phyloP scores from a whole-genome alignment of 768 basidiomycete species.

The Suillus occidentalis region DNA sequence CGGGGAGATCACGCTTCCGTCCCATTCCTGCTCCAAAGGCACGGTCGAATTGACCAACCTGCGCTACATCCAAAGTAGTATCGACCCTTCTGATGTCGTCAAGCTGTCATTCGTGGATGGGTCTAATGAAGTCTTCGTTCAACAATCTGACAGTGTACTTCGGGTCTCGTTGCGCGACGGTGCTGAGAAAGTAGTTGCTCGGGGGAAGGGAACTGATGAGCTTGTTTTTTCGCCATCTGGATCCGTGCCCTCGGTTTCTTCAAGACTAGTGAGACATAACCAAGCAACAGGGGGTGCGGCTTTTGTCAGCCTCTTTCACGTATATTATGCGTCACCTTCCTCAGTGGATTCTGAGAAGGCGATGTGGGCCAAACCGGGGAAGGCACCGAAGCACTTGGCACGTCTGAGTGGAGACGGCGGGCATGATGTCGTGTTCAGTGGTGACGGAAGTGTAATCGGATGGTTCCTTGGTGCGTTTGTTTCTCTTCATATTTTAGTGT shows the following conservation, averaged over 20 bases:
- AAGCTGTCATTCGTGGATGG: slow-evolving; percentile 58
- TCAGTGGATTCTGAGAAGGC: slow-evolving; percentile 40
- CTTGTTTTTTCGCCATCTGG: slow-evolving; percentile 43
- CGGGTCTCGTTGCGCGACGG: slow-evolving; percentile 50
- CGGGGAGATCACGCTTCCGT: slow-evolving; percentile 55
- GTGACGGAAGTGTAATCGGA: slow-evolving; percentile 63
- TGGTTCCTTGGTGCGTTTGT: slow-evolving; percentile 67
- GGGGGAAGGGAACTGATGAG: slow-evolving; percentile 59
- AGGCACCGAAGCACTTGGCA: slow-evolving; percentile 59
- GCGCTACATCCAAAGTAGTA: slow-evolving; percentile 51
- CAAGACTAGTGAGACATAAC: slow-evolving; percentile 10
- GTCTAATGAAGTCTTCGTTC: slow-evolving; percentile 56
- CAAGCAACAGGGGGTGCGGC: slow-evolving; percentile 44
- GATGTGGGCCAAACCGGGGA: slow-evolving; percentile 71
- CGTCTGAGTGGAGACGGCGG: slow-evolving; percentile 73
- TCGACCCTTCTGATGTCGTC: slow-evolving; percentile 40
- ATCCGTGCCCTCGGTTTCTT: not conserved
- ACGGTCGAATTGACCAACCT: slow-evolving; percentile 46
- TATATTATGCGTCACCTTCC: slow-evolving; percentile 53
- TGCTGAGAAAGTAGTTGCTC: slow-evolving; percentile 47
- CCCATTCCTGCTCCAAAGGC: slow-evolving; percentile 21
- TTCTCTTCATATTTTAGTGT: not conserved
- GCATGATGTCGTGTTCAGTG: slow-evolving; percentile 64
- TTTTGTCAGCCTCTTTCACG: slow-evolving; percentile 69
- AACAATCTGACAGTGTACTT: slow-evolving; percentile 51